phyloP scores from a whole-genome alignment of 768 basidiomycete species.

The Boletellus ananas region DNA sequence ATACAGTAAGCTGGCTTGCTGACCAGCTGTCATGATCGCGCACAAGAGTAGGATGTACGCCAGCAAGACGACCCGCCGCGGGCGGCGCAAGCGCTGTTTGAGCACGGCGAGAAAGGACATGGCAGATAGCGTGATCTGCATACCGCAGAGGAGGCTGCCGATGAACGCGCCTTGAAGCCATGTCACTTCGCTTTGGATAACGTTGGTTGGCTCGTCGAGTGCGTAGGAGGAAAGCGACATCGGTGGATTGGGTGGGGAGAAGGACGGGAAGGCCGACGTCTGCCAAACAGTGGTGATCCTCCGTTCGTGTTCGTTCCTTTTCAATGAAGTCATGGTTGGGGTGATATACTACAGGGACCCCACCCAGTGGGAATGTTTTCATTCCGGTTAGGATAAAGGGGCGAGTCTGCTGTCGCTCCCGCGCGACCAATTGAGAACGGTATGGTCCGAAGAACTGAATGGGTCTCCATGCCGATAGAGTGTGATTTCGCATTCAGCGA shows the following conservation, averaged over 20 bases:
- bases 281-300: conserved; percentile 6
- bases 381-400: not conserved
- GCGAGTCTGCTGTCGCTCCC: not conserved
- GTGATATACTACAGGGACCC: conserved; percentile 1
- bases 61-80: conserved; percentile 12
- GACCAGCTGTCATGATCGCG: conserved; percentile 14
- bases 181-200: conserved; percentile 7
- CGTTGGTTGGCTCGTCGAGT: not conserved
- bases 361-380: conserved; percentile 3
- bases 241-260: not conserved
- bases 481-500: not conserved
- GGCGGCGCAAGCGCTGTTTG: conserved; percentile 7
- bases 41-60: conserved; percentile 14
- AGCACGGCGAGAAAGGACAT: conserved; percentile 19
- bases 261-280: not conserved
- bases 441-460: not conserved
- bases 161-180: conserved; percentile 24
- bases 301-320: conserved; percentile 3
- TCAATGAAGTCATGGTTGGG: not conserved
- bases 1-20: conserved; percentile 9
- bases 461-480: not conserved
- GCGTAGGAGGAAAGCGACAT: conserved; percentile 5
- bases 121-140: conserved; percentile 17
- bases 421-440: not conserved
- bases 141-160: conserved; percentile 17